Evolutionary conservation across 169 alveolate species (phyloP).

Genomic region (Cryptosporidium tyzzeri): DNA sequence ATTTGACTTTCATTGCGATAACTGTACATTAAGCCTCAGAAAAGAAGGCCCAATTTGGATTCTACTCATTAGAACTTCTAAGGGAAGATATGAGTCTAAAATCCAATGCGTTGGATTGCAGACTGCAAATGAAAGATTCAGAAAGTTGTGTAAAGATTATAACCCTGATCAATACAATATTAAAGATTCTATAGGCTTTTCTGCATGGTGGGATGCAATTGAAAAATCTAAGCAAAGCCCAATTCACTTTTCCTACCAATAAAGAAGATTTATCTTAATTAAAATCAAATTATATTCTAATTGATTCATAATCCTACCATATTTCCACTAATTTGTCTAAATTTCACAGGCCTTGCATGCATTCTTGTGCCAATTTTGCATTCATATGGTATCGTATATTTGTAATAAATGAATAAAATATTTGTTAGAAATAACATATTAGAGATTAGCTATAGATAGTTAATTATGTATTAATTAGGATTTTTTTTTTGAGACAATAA

Average conservation of each 20-base stretch:
- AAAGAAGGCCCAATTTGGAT: conserved; percentile 76
- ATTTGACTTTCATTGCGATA: conserved; percentile 62
- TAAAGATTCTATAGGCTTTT: conserved; percentile 51
- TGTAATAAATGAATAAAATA: not conserved
- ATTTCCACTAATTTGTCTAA: not conserved
- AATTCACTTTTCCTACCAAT: conserved; percentile 24
- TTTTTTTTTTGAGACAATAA: not conserved
- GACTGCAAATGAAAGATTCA: conserved; percentile 69
- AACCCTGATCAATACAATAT: conserved; percentile 34
- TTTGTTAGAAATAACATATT: not conserved
- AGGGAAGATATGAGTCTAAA: conserved; percentile 54
- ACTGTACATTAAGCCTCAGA: conserved; percentile 42
- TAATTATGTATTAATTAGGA: no score
- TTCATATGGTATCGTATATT: conserved; percentile 4
- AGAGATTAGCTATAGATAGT: no score
- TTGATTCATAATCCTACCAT: not conserved
- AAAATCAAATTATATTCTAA: not conserved
- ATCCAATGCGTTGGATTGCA: conserved; percentile 71
- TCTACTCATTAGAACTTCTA: conserved; percentile 21
- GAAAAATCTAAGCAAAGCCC: conserved; percentile 41
- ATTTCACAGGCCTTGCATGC: not conserved
- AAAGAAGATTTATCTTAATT: not conserved
- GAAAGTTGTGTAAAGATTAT: conserved; percentile 62
- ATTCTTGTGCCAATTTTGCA: not conserved
- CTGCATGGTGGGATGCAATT: conserved; percentile 77